A percentile compares a stretch with the other conserved stretches of the same genome.
These are phyloP conservation scores for Aspergillus japonicus DNA, from an alignment of 2,329 filamentous ascomycete genomes.

Conservation along the genomic window DNA sequence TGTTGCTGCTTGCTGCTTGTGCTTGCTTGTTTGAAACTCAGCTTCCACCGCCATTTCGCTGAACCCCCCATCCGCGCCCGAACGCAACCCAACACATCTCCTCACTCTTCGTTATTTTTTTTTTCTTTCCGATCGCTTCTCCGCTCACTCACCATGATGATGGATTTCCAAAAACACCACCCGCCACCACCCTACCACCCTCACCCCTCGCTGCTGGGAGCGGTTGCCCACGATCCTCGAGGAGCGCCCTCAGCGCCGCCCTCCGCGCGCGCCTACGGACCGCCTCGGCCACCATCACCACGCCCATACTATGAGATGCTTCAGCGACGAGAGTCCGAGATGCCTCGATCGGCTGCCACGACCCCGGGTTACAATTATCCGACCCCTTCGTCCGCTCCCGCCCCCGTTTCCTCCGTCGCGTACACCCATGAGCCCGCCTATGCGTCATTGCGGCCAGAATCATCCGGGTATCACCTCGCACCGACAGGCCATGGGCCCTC, in stretches of 20 bases:
- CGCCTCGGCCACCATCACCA: constrained; percentile 9
- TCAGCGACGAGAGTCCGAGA: constrained; percentile 12
- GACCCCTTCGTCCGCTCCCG: constrained; percentile 6
- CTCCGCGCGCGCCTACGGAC: constrained; percentile 9
- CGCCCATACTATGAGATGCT: constrained; percentile 10
- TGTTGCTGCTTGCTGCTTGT: not conserved
- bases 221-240: constrained; percentile 30
- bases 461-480: constrained; percentile 22
- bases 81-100: constrained; percentile 1
- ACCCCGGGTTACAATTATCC: constrained; percentile 14
- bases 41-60: constrained; percentile 20
- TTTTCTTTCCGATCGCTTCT: not conserved
- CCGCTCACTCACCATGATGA: constrained; percentile 19
- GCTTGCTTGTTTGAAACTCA: constrained; percentile 1
- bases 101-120: not conserved
- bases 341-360: constrained; percentile 14
- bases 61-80: constrained; percentile 2
- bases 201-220: constrained; percentile 32
- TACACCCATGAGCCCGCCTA: constrained; percentile 20
- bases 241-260: constrained; percentile 21
- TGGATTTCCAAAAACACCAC: constrained; percentile 27
- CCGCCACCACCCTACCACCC: constrained; percentile 27
- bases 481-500: constrained; percentile 22
- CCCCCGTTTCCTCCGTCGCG: constrained; percentile 9
- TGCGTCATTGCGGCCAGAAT: constrained; percentile 24